Base-by-base conservation (phyloP, 1,284 basidiomycete genomes). In the Ustilago hordei region DNA sequence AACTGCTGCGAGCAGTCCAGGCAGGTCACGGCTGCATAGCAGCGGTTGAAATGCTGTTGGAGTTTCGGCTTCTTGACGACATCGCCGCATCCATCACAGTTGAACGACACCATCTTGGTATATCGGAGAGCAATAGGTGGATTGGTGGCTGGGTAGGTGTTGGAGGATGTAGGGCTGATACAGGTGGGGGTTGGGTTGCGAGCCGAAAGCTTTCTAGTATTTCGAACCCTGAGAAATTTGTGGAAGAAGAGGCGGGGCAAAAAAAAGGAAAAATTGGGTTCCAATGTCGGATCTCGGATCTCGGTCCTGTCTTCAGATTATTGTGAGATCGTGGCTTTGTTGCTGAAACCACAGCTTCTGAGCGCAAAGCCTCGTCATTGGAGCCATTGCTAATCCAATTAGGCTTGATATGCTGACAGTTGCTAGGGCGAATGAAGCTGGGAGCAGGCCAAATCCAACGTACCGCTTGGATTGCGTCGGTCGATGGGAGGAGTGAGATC, bases 51-150 rank as follows among this genome's bases (percentile, higher is more conserved):
- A 66, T 86, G 84, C 66, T 83, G 79, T 11, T 73, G 76, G 12
- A 86, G 81, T 60, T 86, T 86, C 6, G 84, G 84, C 68, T 86
- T 86, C 70, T 86, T 86, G 68, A 86, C 81, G 1, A 83, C 80
- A 41, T 86, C 84, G 57, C 79, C 81, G 61, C 84, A 86, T 41
- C 76, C 78, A 45, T 86, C 81, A 69, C 84, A 86, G 64, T 79
- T 81, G 79, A 84, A 84, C 11, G 81, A 84, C 12, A 83, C 79
- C 81, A 84, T 83, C n/a, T 12, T 43, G 55, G 11, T 4, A 19
- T 12, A 23, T 15, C n/a, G 12, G 38, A 2, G 32, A 28, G 23
- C 23, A 3, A 28, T 28, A 28, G 23, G 23, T 28, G 23, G 23
- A 28, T 28, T 28, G 23, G 15, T 12, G 36, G 34, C 45, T 4